Evolutionary conservation across 352 stramenopile genomes (phyloP).

Genomic region (Thalassiosira mediterranea): DNA sequence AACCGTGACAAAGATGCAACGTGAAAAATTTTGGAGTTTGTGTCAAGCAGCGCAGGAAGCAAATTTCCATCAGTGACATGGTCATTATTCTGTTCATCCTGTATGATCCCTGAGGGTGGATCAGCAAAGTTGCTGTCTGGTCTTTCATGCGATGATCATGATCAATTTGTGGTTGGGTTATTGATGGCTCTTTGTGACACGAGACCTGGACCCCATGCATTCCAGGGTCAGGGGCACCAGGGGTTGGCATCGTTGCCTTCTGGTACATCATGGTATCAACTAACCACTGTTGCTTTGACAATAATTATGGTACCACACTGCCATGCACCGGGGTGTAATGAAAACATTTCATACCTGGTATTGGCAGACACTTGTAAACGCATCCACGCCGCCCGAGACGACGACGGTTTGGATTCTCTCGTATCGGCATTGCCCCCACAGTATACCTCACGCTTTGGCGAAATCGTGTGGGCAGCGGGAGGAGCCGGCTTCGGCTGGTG

Average conservation of each 20-base stretch:
- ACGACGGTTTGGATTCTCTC: slow-evolving; percentile 68
- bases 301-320: too few relatives aligned
- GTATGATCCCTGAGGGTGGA: too few relatives aligned
- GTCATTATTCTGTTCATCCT: too few relatives aligned
- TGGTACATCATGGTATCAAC: not conserved
- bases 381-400: slow-evolving; percentile 32
- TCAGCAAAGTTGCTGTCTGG: too few relatives aligned
- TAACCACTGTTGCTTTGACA: not conserved
- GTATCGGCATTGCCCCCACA: slow-evolving; percentile 65
- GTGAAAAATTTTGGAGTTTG: too few relatives aligned
- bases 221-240: too few relatives aligned
- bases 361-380: slow-evolving; percentile 65
- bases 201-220: too few relatives aligned
- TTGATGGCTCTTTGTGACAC: slow-evolving; percentile 1
- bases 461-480: slow-evolving; percentile 81
- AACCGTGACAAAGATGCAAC: too few relatives aligned
- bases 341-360: not conserved
- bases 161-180: not conserved
- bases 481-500: slow-evolving; percentile 73
- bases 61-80: too few relatives aligned
- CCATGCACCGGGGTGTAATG: too few relatives aligned
- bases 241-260: slow-evolving; percentile 4
- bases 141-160: too few relatives aligned
- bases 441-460: slow-evolving; percentile 75
- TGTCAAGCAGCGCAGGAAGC: too few relatives aligned